Base-by-base conservation (phyloP, 805 yeast genomes). In the Sugiyamaella qingdaonensis region DNA sequence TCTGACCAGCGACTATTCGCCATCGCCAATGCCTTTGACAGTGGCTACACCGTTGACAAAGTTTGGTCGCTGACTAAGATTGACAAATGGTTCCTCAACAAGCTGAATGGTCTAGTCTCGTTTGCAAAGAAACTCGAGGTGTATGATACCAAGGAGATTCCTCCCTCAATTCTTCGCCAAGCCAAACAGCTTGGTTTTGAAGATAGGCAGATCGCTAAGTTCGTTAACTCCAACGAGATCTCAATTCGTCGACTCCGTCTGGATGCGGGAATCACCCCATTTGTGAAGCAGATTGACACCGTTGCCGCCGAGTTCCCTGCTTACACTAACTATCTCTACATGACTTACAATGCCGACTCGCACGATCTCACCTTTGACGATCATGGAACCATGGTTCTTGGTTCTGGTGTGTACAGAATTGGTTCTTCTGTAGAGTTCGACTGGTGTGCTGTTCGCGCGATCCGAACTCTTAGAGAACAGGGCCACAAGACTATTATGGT, bases 251-350 rank as follows among this genome's bases (percentile, higher is more conserved):
- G 92, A 70, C 73, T 86, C 66, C 85, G 99, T 76, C 83, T 85
- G 64, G 95, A 88, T 64, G 82, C 81, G 53, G 95, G 95, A 52
- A 81, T 92, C 59, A 74, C 84, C 55, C 99, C 99, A 61, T 88
- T 86, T 68, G 97, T 90, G 57, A 92, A 92, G 73, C 96, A 91
- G 73, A 94, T 92, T 66, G 99, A 92, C 77, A 92, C 99, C 29
- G 96, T 92, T 61, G 99, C 99, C 49, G 98, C 99, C 49, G 99
- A 92, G 74, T 94, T 92, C 82, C 99, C 99, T 49, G 97, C 97
- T 47, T 79, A 71, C 74, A 92, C 99, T 64, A 92, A 92, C 77
- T 92, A 92, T 74, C 77, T 92, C 72, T 92, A 94, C 77, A 81
- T 88, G 73, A 94, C 98, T 36, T 92, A 94, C 76, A 91, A 88